Percentiles rank a stretch among this genome's conserved stretches.
These are phyloP conservation scores for Neofusicoccum cordaticola DNA, from an alignment of 2,329 filamentous ascomycete genomes.

Conservation along the genomic window DNA sequence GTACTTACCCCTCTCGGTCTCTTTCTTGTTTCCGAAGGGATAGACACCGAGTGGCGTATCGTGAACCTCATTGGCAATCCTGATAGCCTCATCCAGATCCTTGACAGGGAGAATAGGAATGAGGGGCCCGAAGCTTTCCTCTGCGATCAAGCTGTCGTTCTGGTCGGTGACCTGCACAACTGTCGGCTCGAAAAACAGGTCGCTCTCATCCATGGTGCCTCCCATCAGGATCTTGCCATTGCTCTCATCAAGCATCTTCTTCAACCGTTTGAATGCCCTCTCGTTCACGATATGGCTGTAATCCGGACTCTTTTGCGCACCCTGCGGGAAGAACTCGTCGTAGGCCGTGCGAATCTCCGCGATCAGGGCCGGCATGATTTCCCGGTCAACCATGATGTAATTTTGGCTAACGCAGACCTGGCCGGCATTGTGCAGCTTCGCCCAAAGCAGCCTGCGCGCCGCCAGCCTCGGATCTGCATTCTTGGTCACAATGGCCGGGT, in stretches of 20 bases:
- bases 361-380: slow-evolving; percentile 69
- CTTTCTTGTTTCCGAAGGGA: slow-evolving; percentile 76
- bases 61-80: slow-evolving; percentile 75
- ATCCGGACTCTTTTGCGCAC: slow-evolving; percentile 73
- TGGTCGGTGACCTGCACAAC: slow-evolving; percentile 76
- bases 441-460: slow-evolving; percentile 82
- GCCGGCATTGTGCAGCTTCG: slow-evolving; percentile 80
- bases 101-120: slow-evolving; percentile 78
- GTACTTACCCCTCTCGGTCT: slow-evolving; percentile 68
- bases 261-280: slow-evolving; percentile 75
- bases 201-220: slow-evolving; percentile 74
- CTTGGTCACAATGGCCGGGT: slow-evolving; percentile 88
- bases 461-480: slow-evolving; percentile 76
- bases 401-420: slow-evolving; percentile 94
- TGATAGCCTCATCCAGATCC: slow-evolving; percentile 80
- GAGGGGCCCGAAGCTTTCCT: slow-evolving; percentile 93
- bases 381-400: slow-evolving; percentile 80
- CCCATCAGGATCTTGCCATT: slow-evolving; percentile 84
- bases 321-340: slow-evolving; percentile 79
- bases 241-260: slow-evolving; percentile 83
- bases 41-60: slow-evolving; percentile 81
- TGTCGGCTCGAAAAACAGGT: slow-evolving; percentile 86
- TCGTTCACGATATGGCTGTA: slow-evolving; percentile 78
- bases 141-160: slow-evolving; percentile 72
- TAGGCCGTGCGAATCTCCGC: slow-evolving; percentile 68